Conservation (phyloP, 148 eudicot genomes). For the Rhododendron ovatum region DNA sequence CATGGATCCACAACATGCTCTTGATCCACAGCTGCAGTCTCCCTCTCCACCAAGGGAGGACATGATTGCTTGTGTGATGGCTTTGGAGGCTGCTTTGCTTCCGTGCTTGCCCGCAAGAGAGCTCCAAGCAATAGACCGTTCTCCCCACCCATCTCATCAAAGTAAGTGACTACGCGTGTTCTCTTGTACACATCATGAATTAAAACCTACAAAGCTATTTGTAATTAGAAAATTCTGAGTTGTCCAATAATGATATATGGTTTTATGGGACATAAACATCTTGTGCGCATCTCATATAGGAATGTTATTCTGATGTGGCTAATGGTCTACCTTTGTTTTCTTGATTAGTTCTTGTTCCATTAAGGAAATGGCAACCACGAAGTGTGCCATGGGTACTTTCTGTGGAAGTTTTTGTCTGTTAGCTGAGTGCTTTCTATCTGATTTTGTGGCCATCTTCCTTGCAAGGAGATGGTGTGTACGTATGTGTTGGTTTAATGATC, state of each 20-base stretch:
- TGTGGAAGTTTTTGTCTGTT: not conserved
- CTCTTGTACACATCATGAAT: not conserved
- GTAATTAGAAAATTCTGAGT: not conserved
- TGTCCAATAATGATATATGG: not conserved
- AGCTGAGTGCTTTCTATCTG: not conserved
- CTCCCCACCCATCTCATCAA: constrained; percentile 89
- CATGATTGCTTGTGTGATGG: constrained; percentile 71
- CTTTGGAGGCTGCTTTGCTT: constrained; percentile 86
- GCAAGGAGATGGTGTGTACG: not conserved
- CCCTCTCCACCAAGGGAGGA: constrained; percentile 41
- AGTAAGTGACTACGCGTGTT: constrained; percentile 30
- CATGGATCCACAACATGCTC: constrained; percentile 21
- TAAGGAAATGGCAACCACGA: not conserved
- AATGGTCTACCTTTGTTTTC: not conserved
- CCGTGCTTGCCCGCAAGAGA: constrained; percentile 97
- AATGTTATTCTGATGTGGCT: not conserved
- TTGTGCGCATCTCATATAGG: not conserved
- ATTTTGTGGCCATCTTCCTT: not conserved
- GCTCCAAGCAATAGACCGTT: constrained; percentile 96
- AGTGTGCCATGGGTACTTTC: not conserved
- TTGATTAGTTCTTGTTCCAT: not conserved
- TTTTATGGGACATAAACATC: too few species aligned
- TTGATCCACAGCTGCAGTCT: constrained; percentile 35
- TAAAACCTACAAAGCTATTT: not conserved
- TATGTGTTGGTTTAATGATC: not conserved